Evolutionary conservation across 495 filamentous ascomycete genomes (phyloP).

Genomic region (Sordaria brevicollis): DNA sequence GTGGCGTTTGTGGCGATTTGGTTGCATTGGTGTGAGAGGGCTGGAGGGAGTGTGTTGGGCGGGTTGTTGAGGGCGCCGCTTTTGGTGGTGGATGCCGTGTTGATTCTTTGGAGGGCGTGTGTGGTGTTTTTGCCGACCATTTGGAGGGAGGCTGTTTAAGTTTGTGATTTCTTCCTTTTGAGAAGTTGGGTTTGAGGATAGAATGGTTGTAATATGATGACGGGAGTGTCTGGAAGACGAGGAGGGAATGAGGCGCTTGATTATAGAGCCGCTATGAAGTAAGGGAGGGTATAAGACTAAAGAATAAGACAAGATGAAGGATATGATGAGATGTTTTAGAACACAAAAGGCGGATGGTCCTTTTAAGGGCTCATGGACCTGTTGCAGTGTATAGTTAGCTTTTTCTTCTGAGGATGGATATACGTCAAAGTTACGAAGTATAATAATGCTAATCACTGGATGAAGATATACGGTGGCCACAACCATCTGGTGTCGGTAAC

Average conservation of each 20-base stretch:
- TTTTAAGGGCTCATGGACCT: not conserved
- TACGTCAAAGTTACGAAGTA: not conserved
- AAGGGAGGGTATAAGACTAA: not conserved
- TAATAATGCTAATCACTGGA: not conserved
- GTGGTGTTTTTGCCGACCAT: conserved; percentile 84
- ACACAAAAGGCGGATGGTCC: not conserved
- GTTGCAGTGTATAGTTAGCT: not conserved
- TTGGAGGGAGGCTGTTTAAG: conserved; percentile 38
- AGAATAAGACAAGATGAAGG: not conserved
- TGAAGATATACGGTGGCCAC: not conserved
- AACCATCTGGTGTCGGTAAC: not conserved
- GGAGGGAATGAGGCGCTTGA: not conserved
- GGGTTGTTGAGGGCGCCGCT: conserved; percentile 51
- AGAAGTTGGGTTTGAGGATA: not conserved
- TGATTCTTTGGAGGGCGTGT: conserved; percentile 80
- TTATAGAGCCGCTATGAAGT: not conserved
- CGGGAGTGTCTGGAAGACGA: not conserved
- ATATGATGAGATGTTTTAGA: not conserved
- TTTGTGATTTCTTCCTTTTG: too few relatives aligned
- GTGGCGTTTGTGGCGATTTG: conserved; percentile 87
- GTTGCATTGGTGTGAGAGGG: conserved; percentile 48
- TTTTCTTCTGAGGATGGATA: not conserved
- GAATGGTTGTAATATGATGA: not conserved
- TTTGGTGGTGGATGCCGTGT: conserved; percentile 47
- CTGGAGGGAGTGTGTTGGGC: conserved; percentile 21